Evolutionary conservation across 176 grass and related monocot species (phyloP).

Genomic region (Triticum urartu): DNA sequence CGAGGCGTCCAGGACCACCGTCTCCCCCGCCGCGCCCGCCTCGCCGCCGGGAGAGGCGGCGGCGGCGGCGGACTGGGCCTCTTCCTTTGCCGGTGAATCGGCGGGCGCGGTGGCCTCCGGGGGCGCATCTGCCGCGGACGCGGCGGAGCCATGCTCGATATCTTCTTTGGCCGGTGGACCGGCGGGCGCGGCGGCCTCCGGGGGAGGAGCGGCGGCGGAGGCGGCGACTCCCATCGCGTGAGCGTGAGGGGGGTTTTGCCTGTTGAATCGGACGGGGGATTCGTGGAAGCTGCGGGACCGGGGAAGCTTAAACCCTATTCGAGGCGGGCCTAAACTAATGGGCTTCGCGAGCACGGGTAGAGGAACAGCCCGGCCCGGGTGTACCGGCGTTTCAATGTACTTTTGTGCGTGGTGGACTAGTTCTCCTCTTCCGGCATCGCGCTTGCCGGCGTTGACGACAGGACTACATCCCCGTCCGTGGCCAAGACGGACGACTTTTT

Average conservation of each 20-base stretch:
- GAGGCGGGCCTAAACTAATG: not conserved
- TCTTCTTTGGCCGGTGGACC: not conserved
- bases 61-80: not conserved
- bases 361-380: not conserved
- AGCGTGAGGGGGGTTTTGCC: conserved; percentile 14
- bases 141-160: not conserved
- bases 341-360: not conserved
- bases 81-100: conserved; percentile 8
- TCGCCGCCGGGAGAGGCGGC: not conserved
- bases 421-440: too few relatives aligned
- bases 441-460: too few relatives aligned
- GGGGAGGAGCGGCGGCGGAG: not conserved
- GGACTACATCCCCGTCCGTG: too few relatives aligned
- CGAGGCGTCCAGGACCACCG: conserved; percentile 24
- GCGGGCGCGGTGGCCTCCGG: not conserved
- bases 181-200: not conserved
- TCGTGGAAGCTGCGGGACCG: not conserved
- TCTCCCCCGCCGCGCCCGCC: not conserved
- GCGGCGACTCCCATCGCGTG: conserved; percentile 43
- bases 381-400: too few relatives aligned
- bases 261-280: not conserved
- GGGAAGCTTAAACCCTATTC: conserved; percentile 31
- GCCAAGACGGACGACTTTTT: too few relatives aligned
- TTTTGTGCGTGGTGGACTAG: too few relatives aligned
- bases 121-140: not conserved